Conservation (phyloP, 768 basidiomycete species). For the Pisolithus orientalis region DNA sequence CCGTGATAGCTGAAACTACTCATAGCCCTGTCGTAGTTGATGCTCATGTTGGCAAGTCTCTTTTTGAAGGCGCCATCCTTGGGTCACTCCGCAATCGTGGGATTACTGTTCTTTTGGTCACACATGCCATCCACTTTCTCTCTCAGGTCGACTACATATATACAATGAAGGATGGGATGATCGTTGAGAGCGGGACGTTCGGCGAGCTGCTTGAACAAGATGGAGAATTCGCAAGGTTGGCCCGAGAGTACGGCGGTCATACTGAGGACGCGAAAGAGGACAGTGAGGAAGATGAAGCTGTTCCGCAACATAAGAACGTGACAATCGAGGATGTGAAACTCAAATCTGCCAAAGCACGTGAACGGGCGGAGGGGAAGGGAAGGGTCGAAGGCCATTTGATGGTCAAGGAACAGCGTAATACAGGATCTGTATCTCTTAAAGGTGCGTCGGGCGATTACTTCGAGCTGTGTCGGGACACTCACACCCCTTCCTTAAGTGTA, state of each 20-base stretch:
- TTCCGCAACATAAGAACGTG: slow-evolving; percentile 4
- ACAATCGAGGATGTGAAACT: slow-evolving; percentile 30
- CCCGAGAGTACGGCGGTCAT: slow-evolving; percentile 55
- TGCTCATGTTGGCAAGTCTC: slow-evolving; percentile 65
- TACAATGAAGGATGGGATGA: slow-evolving; percentile 35
- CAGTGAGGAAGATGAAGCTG: slow-evolving; percentile 14
- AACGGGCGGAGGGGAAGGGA: slow-evolving; percentile 46
- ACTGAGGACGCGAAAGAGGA: slow-evolving; percentile 28
- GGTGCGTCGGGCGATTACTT: slow-evolving; percentile 26
- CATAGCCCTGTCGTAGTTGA: slow-evolving; percentile 40
- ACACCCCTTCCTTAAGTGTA: slow-evolving; percentile 39
- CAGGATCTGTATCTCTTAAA: slow-evolving; percentile 50
- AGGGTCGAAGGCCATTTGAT: slow-evolving; percentile 64
- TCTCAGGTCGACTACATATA: slow-evolving; percentile 47
- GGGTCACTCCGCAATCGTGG: slow-evolving; percentile 37
- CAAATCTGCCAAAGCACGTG: slow-evolving; percentile 30
- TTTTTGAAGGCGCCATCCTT: slow-evolving; percentile 64
- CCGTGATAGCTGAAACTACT: neutral
- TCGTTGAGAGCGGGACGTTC: slow-evolving; percentile 49
- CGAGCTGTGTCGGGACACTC: neutral
- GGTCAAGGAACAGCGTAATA: slow-evolving; percentile 57
- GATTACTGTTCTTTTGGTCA: slow-evolving; percentile 50
- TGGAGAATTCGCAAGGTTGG: slow-evolving; percentile 52
- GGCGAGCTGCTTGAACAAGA: slow-evolving; percentile 40
- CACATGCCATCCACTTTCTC: slow-evolving; percentile 51